phyloP scores from a whole-genome alignment of 2,329 filamentous ascomycete genomes.

The Pseudohalonectria lignicola region DNA sequence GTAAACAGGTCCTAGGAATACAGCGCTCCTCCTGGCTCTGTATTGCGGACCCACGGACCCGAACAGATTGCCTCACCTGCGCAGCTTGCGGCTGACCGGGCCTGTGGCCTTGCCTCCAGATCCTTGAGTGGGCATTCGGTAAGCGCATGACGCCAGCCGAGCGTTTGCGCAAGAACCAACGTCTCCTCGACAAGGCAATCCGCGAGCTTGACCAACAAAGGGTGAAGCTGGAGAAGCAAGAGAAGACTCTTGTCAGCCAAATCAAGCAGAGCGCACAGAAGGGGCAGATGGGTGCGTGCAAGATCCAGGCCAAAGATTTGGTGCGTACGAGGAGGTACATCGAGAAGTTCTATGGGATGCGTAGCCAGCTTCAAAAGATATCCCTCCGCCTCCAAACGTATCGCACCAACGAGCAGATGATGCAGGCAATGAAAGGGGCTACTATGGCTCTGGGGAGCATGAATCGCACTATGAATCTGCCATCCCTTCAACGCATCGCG shows the following conservation, averaged over 20 bases:
- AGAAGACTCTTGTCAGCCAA: slow-evolving; percentile 90
- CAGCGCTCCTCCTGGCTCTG: too few relatives aligned
- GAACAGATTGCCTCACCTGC: too few relatives aligned
- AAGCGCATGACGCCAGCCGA: slow-evolving; percentile 98
- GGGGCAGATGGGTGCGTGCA: slow-evolving; percentile 95
- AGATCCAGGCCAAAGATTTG: slow-evolving; percentile 95
- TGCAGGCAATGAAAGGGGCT: slow-evolving; percentile 98
- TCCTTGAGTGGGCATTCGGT: slow-evolving; percentile 97
- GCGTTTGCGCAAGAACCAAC: slow-evolving; percentile 85
- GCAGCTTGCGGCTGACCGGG: too few relatives aligned
- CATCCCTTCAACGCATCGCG: slow-evolving; percentile 86
- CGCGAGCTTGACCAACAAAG: slow-evolving; percentile 91
- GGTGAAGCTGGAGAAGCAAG: slow-evolving; percentile 93
- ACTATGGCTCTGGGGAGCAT: slow-evolving; percentile 89
- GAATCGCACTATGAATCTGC: slow-evolving; percentile 97
- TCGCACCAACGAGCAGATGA: slow-evolving; percentile 98
- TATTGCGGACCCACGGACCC: too few relatives aligned
- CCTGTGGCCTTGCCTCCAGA: too few relatives aligned
- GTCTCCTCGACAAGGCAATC: slow-evolving; percentile 93
- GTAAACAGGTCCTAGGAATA: too few relatives aligned
- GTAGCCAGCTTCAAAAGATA: slow-evolving; percentile 92
- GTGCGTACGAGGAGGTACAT: slow-evolving; percentile 90
- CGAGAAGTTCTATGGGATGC: slow-evolving; percentile 98
- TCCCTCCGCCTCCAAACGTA: slow-evolving; percentile 95
- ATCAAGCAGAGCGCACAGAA: slow-evolving; percentile 99